Evolutionary conservation across 169 alveolate genomes (phyloP).

Genomic region (Babesia ovis): DNA sequence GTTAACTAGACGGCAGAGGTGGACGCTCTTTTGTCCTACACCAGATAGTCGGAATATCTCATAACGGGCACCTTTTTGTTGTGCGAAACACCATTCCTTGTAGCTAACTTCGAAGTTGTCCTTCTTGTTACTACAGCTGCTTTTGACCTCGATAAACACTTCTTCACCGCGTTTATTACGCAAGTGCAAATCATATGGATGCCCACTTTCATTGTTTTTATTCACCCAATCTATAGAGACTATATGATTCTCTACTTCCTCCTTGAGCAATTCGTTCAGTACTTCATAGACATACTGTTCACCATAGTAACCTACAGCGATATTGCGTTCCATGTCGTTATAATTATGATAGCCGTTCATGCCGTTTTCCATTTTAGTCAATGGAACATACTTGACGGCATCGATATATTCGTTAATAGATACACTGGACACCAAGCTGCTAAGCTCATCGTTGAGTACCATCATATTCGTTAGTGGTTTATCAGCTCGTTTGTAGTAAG

Average conservation of each 20-base stretch:
- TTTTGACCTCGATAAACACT: slow-evolving; percentile 43
- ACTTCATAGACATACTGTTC: slow-evolving; percentile 38
- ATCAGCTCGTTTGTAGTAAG: not conserved
- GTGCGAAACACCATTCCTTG: slow-evolving; percentile 58
- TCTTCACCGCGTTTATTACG: slow-evolving; percentile 6
- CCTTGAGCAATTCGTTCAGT: slow-evolving; percentile 3
- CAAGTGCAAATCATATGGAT: slow-evolving; percentile 31
- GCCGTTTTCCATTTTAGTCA: not conserved
- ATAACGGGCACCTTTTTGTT: slow-evolving; percentile 23
- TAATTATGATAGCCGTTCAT: not conserved
- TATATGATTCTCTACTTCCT: not conserved
- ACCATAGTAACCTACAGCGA: slow-evolving; percentile 24
- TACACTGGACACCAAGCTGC: not conserved
- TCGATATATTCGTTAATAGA: slow-evolving; percentile 11
- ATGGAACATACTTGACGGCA: not conserved
- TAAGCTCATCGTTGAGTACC: slow-evolving; percentile 9
- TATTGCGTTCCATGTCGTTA: not conserved
- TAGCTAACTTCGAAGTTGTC: slow-evolving; percentile 27
- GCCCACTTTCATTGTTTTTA: slow-evolving; percentile 36
- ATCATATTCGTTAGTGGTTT: slow-evolving; percentile 7
- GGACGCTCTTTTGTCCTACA: slow-evolving; percentile 9
- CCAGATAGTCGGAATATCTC: slow-evolving; percentile 50
- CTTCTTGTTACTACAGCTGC: slow-evolving; percentile 11
- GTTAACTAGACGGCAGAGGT: slow-evolving; percentile 13
- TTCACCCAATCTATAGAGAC: slow-evolving; percentile 26